Conservation (phyloP, 208 protist species). For the Crithidia sp. region DNA sequence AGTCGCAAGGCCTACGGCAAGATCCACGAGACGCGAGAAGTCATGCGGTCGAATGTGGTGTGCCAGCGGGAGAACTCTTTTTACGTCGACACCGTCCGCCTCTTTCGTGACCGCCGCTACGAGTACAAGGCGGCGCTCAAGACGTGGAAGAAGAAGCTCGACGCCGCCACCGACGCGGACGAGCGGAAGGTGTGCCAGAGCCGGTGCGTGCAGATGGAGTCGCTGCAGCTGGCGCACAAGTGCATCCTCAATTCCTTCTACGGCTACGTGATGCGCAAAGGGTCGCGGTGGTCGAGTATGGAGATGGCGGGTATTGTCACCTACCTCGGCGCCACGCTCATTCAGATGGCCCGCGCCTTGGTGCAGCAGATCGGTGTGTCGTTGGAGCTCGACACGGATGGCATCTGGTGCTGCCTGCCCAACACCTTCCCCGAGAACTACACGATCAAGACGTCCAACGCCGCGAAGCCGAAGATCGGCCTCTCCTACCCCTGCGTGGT, state of each 20-base stretch:
- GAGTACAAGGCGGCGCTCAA: constrained; percentile 98
- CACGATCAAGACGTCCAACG: constrained; percentile 77
- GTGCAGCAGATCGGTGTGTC: constrained; percentile 98
- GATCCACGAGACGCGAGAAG: constrained; percentile 93
- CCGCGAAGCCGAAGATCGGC: constrained; percentile 63
- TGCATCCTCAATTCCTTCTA: constrained; percentile 99
- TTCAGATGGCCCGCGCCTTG: constrained; percentile 96
- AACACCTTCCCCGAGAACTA: constrained; percentile 97
- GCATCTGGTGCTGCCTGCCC: constrained; percentile 99
- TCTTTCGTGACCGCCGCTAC: constrained; percentile 99
- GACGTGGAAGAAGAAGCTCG: constrained; percentile 94
- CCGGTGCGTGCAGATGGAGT: constrained; percentile 99
- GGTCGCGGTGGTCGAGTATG: constrained; percentile 99
- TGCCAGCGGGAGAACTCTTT: constrained; percentile 99
- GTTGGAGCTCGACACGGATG: constrained; percentile 99
- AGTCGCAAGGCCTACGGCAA: constrained; percentile 98
- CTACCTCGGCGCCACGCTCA: constrained; percentile 99
- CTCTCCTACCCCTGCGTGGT: constrained; percentile 98
- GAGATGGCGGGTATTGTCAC: constrained; percentile 99
- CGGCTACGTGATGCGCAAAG: constrained; percentile 99
- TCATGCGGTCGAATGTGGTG: constrained; percentile 93
- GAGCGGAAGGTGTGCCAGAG: constrained; percentile 90
- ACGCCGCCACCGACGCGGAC: constrained; percentile 82
- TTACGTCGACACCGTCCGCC: constrained; percentile 99
- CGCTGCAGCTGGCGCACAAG: constrained; percentile 99